phyloP scores from a whole-genome alignment of 106 monocot species.

The Narthecium ossifragum region DNA sequence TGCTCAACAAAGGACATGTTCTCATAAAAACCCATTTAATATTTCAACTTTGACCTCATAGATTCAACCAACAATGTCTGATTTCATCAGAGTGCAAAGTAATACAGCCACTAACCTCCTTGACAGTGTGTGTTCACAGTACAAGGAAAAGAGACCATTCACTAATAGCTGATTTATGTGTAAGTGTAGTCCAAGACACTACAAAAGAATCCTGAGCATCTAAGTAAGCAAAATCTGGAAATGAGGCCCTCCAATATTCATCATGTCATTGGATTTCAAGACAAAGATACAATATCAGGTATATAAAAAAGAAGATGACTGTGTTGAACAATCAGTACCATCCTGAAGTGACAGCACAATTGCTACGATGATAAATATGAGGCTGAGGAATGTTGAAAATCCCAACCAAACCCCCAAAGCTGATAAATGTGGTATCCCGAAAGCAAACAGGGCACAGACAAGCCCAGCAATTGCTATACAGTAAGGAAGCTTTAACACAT shows the following conservation, averaged over 20 bases:
- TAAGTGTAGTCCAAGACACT: too few species aligned
- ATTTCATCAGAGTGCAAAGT: too few species aligned
- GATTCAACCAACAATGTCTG: too few species aligned
- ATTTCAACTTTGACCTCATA: too few species aligned
- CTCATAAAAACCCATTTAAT: too few species aligned
- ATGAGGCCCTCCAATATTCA: not conserved
- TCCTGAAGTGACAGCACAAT: slow-evolving; percentile 68
- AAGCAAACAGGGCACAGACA: slow-evolving; percentile 94
- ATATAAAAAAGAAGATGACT: not conserved
- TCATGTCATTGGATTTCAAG: not conserved
- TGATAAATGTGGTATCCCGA: slow-evolving; percentile 93
- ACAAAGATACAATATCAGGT: not conserved
- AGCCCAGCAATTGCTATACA: slow-evolving; percentile 83
- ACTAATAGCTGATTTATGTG: too few species aligned
- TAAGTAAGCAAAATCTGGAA: not conserved
- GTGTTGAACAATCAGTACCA: slow-evolving; percentile 39
- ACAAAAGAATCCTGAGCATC: too few species aligned
- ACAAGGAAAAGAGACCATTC: too few species aligned
- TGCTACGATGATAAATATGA: slow-evolving; percentile 68
- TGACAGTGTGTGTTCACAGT: too few species aligned
- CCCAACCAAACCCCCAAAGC: slow-evolving; percentile 88
- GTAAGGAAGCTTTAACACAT: slow-evolving; percentile 80
- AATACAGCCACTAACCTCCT: too few species aligned
- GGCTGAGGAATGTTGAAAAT: slow-evolving; percentile 80
- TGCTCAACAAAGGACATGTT: too few species aligned